Conservation (phyloP, 2,329 filamentous ascomycete species). For the Cytospora leucostoma region DNA sequence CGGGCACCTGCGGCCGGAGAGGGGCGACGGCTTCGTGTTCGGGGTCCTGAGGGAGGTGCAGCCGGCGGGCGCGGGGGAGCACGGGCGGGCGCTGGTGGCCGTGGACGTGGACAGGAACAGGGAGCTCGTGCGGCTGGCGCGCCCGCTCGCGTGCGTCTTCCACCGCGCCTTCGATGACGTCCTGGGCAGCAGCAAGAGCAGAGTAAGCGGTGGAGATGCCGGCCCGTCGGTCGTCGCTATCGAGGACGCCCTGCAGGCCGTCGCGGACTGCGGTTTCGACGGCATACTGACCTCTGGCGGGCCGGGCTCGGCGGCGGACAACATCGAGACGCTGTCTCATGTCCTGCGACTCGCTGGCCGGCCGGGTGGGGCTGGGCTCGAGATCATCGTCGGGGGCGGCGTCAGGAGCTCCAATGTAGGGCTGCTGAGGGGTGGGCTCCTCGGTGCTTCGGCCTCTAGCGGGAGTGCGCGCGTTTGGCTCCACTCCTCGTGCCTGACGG, state of each 20-base stretch:
- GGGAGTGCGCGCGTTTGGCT: constrained; percentile 40
- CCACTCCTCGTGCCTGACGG: constrained; percentile 50
- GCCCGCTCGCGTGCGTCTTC: constrained; percentile 51
- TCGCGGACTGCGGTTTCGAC: constrained; percentile 49
- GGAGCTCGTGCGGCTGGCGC: constrained; percentile 44
- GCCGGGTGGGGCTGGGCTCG: constrained; percentile 34
- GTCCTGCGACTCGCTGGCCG: constrained; percentile 34
- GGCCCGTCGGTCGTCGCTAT: background rate
- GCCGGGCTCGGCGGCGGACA: constrained; percentile 42
- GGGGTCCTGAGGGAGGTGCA: constrained; percentile 42
- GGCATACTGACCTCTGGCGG: constrained; percentile 58
- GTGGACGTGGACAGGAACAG: constrained; percentile 46
- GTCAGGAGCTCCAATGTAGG: constrained; percentile 46
- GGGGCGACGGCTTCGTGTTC: constrained; percentile 60
- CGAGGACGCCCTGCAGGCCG: constrained; percentile 37
- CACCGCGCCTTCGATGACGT: constrained; percentile 59
- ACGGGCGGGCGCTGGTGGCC: constrained; percentile 23
- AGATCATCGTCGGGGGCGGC: constrained; percentile 57
- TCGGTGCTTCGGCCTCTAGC: constrained; percentile 24
- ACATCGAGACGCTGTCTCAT: constrained; percentile 40
- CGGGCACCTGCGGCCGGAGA: constrained; percentile 40
- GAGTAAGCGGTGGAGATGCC: no score
- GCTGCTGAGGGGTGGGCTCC: constrained; percentile 35
- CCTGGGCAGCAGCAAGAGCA: constrained; percentile 29
- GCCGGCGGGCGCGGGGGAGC: background rate